Percentiles rank a stretch among this genome's conserved stretches.
These are phyloP conservation scores for Echites panduratus DNA, from an alignment of 257 asterid species.

Conservation along the genomic window DNA sequence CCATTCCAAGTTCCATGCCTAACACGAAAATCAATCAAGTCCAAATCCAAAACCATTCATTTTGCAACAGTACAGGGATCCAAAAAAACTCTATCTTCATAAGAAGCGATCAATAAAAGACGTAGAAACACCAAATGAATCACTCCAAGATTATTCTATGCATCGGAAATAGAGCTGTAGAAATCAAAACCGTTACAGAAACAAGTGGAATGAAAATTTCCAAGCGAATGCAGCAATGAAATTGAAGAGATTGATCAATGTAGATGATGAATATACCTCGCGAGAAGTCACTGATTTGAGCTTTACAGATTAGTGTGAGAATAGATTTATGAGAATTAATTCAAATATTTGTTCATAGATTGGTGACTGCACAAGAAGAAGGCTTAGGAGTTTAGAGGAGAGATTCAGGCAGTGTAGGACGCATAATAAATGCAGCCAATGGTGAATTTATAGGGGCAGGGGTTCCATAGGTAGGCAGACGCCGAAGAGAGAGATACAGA, in stretches of 20 bases:
- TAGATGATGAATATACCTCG: slow-evolving; percentile 33
- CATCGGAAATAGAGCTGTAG: neutral
- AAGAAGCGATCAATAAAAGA: neutral
- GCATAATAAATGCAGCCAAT: neutral
- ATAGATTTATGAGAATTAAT: neutral
- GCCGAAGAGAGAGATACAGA: neutral
- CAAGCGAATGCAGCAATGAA: slow-evolving; percentile 12
- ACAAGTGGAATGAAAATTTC: neutral
- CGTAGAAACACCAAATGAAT: slow-evolving; percentile 2
- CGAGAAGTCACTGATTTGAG: slow-evolving; percentile 13
- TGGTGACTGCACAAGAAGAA: neutral
- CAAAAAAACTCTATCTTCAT: neutral
- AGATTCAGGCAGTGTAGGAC: slow-evolving; percentile 5
- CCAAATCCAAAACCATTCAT: neutral
- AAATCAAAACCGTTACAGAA: neutral
- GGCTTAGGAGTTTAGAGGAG: neutral
- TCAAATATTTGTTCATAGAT: neutral
- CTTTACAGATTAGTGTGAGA: neutral
- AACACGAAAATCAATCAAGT: slow-evolving; percentile 2
- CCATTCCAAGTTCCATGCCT: neutral
- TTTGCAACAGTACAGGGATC: slow-evolving; percentile 11
- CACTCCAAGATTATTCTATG: neutral
- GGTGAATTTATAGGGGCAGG: slow-evolving; percentile 28
- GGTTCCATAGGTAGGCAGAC: no score
- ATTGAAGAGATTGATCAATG: slow-evolving; percentile 27